Conservation (phyloP, 176 grass and related monocot species). For the Paspalum vaginatum region DNA sequence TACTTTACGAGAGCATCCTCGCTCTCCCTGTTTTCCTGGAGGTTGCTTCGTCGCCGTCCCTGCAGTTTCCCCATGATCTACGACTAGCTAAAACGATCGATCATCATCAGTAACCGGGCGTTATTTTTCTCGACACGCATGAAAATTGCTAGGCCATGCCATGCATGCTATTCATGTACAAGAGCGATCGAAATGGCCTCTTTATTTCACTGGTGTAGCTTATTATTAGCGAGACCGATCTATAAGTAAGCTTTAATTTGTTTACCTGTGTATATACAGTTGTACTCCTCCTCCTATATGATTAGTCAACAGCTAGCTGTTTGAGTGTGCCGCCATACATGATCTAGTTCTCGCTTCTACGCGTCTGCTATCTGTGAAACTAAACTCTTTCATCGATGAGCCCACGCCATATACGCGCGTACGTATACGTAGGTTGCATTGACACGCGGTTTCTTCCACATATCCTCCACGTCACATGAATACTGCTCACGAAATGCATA, state of each 20-base stretch:
- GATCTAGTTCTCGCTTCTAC: conserved; percentile 5
- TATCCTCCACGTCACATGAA: not conserved
- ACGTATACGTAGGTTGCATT: not conserved
- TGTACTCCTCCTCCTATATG: not conserved
- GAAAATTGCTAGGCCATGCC: not conserved
- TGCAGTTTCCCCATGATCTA: conserved; percentile 48
- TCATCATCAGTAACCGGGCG: not conserved
- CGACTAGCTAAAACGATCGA: conserved; percentile 15
- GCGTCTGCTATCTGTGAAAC: not conserved
- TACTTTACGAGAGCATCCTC: conserved; percentile 21
- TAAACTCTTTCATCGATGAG: not conserved
- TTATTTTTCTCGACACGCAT: not conserved
- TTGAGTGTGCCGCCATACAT: conserved; percentile 11
- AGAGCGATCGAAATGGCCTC: not conserved
- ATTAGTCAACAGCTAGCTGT: conserved; percentile 1
- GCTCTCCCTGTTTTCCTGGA: conserved; percentile 43
- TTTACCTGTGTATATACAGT: too few relatives aligned
- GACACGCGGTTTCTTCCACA: conserved; percentile 47
- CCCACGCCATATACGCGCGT: not conserved
- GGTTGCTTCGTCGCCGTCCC: conserved; percentile 15
- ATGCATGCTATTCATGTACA: not conserved
- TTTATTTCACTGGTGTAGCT: too few relatives aligned
- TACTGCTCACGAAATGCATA: not conserved
- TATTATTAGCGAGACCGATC: too few relatives aligned
- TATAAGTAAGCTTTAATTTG: too few relatives aligned